Conservation (phyloP, 192 early-diverging fungal genomes). For the Backusella luteola region DNA sequence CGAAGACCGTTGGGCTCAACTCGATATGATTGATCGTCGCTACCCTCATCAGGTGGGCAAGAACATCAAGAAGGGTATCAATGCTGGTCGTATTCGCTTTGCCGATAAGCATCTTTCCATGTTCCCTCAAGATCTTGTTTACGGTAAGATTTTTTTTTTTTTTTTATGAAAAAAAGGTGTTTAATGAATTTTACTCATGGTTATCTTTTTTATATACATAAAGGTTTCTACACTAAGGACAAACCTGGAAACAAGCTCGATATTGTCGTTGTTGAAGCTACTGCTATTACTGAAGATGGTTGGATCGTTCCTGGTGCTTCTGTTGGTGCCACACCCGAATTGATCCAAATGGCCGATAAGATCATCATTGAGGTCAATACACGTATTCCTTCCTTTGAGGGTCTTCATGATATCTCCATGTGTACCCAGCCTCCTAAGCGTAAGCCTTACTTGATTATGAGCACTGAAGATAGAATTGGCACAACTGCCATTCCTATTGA, state of each 20-base stretch:
- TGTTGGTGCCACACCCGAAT: constrained; percentile 42
- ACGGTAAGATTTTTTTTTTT: constrained; percentile 17
- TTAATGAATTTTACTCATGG: neutral
- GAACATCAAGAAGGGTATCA: constrained; percentile 39
- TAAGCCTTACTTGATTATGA: constrained; percentile 42
- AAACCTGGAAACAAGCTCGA: constrained; percentile 37
- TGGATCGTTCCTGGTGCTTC: constrained; percentile 43
- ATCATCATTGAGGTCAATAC: constrained; percentile 46
- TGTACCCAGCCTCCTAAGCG: constrained; percentile 35
- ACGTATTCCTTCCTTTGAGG: constrained; percentile 41
- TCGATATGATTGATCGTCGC: constrained; percentile 43
- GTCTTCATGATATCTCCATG: constrained; percentile 38
- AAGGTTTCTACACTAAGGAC: constrained; percentile 38
- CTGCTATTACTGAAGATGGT: constrained; percentile 43
- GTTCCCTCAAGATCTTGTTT: constrained; percentile 41
- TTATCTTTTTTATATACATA: neutral
- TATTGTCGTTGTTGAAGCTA: constrained; percentile 41
- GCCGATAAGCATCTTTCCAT: constrained; percentile 47
- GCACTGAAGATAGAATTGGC: constrained; percentile 39
- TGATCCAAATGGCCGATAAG: constrained; percentile 42
- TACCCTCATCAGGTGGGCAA: constrained; percentile 44
- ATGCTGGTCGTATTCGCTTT: constrained; percentile 39
- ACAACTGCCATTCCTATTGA: constrained; percentile 37
- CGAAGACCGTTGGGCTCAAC: constrained; percentile 38
- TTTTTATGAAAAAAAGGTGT: neutral